A percentile compares a stretch with the other conserved stretches of the same genome.
phyloP scores from a whole-genome alignment of 495 filamentous ascomycete species.

The Aspergillus bridgeri region DNA sequence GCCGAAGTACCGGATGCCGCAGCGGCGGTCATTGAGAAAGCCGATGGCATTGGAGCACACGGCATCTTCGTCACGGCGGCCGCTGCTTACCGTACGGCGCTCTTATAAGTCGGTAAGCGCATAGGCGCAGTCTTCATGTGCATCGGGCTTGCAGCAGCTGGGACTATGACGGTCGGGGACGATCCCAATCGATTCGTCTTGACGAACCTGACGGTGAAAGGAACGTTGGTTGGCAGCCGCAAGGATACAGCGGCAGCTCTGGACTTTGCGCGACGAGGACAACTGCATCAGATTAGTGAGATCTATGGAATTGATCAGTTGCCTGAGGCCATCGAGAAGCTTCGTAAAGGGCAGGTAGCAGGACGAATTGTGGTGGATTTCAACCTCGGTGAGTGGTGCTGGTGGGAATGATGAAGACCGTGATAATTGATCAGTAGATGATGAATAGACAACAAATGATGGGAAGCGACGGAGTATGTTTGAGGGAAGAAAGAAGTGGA shows the following conservation, averaged over 20 bases:
- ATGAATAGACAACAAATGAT: too few relatives aligned
- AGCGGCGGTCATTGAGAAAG: slow-evolving; percentile 36
- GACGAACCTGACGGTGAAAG: slow-evolving; percentile 44
- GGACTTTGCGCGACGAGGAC: slow-evolving; percentile 46
- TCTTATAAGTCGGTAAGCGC: slow-evolving; percentile 37
- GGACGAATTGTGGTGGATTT: slow-evolving; percentile 51
- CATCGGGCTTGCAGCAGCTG: slow-evolving; percentile 33
- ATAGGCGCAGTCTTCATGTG: slow-evolving; percentile 47
- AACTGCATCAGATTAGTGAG: slow-evolving; percentile 40
- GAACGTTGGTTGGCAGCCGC: slow-evolving; percentile 47
- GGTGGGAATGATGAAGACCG: too few relatives aligned
- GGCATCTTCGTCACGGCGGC: slow-evolving; percentile 50
- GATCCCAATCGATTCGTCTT: slow-evolving; percentile 43
- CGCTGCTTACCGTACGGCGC: slow-evolving; percentile 40
- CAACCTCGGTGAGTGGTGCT: slow-evolving; percentile 20
- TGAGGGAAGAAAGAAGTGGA: too few relatives aligned
- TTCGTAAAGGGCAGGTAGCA: slow-evolving; percentile 41
- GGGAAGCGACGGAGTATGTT: too few relatives aligned
- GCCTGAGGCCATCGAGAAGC: slow-evolving; percentile 37
- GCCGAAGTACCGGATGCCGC: slow-evolving; percentile 32
- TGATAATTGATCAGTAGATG: too few relatives aligned
- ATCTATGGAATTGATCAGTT: slow-evolving; percentile 38
- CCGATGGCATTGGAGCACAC: slow-evolving; percentile 47
- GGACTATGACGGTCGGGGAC: slow-evolving; percentile 31
- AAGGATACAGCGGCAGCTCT: slow-evolving; percentile 41